A percentile compares a stretch with the other conserved stretches of the same genome.
These are phyloP conservation scores for Dendrobium officinale DNA, from an alignment of 106 monocot species.

Conservation along the genomic window DNA sequence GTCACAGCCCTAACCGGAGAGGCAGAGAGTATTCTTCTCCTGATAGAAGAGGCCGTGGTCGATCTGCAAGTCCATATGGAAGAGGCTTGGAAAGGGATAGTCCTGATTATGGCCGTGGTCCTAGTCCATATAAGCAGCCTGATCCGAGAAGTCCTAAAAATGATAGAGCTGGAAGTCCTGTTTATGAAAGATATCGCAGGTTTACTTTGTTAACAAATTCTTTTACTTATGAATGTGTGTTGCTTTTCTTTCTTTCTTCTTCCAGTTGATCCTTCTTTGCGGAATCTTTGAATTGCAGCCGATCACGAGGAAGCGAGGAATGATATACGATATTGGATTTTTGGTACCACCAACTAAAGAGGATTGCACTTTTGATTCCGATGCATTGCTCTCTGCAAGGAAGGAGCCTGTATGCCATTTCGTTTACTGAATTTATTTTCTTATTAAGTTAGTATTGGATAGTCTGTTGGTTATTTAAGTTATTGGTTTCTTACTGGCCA, in stretches of 20 bases:
- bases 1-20: constrained; percentile 68
- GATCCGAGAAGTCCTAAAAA: constrained; percentile 44
- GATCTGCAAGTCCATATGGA: constrained; percentile 77
- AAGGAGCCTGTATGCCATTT: too few species aligned
- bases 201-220: neutral
- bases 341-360: neutral
- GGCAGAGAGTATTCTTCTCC: constrained; percentile 48
- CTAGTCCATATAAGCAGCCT: constrained; percentile 35
- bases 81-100: constrained; percentile 71
- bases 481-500: neutral
- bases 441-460: neutral
- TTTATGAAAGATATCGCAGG: constrained; percentile 26
- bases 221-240: neutral
- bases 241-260: neutral
- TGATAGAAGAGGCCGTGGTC: constrained; percentile 38
- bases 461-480: neutral
- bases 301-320: neutral
- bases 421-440: neutral
- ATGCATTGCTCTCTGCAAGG: neutral
- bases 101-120: constrained; percentile 80
- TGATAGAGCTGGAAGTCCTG: constrained; percentile 48
- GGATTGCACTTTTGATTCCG: neutral
- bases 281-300: neutral
- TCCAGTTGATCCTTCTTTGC: neutral
- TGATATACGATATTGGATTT: neutral